A percentile compares a stretch with the other conserved stretches of the same genome.
Conservation (phyloP, 2,329 filamentous ascomycete species). For the Calonectria hawksworthii region DNA sequence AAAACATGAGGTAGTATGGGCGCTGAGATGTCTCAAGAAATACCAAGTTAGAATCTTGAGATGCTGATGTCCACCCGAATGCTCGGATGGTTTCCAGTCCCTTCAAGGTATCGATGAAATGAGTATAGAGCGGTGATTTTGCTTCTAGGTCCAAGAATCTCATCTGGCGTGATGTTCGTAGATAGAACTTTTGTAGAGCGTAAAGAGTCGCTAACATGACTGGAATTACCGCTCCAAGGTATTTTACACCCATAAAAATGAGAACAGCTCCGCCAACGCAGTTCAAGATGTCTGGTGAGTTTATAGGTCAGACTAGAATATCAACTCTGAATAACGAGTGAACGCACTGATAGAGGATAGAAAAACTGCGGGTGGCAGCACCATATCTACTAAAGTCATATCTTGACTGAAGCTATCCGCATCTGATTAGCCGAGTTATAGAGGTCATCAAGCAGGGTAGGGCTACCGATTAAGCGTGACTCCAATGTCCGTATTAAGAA, state of each 20-base stretch:
- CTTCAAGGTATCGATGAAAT: conserved; percentile 68
- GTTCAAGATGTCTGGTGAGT: neutral
- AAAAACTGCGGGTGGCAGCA: neutral
- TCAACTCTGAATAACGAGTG: neutral
- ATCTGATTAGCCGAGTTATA: neutral
- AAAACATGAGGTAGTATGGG: conserved; percentile 69
- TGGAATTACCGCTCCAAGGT: neutral
- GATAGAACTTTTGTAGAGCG: conserved; percentile 67
- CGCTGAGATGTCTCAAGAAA: conserved; percentile 66
- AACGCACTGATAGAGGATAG: neutral
- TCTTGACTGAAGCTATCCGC: neutral
- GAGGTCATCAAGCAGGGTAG: neutral
- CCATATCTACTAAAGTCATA: neutral
- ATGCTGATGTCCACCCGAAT: conserved; percentile 53
- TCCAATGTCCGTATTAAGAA: conserved; percentile 55
- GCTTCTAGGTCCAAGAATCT: conserved; percentile 70
- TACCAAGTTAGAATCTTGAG: neutral
- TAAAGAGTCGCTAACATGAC: conserved; percentile 46
- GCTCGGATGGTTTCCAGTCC: conserved; percentile 68
- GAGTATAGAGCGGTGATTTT: conserved; percentile 65
- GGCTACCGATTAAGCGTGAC: conserved; percentile 47
- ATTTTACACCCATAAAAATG: neutral
- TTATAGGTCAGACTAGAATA: neutral
- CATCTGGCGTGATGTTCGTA: conserved; percentile 71
- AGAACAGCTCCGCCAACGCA: neutral